A percentile compares a stretch with the other conserved stretches of the same genome.
Evolutionary conservation across 345 rosid genomes (phyloP).

Genomic region (Arabidopsis thaliana): TAIR10.1 NC_003070.9:4473501-4474000

Average conservation of each 20-base stretch:
- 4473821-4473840: conserved; percentile 25
- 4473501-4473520: too few relatives aligned
- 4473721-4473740: not conserved
- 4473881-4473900: conserved; percentile 44
- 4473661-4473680: too few relatives aligned
- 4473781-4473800: not conserved
- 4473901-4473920: conserved; percentile 16
- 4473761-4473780: not conserved
- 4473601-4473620: too few relatives aligned
- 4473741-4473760: too few relatives aligned
- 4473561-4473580: too few relatives aligned
- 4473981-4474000: too few relatives aligned
- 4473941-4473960: conserved; percentile 2
- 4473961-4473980: not conserved
- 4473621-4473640: not conserved
- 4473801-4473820: conserved; percentile 30
- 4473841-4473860: conserved; percentile 39
- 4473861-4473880: conserved; percentile 29
- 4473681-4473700: too few relatives aligned
- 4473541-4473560: too few relatives aligned
- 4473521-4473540: too few relatives aligned
- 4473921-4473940: not conserved
- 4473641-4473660: not conserved
- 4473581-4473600: too few relatives aligned
- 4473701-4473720: not conserved